Conservation (phyloP, 768 basidiomycete species). For the Tricholoma flavovirens region DNA sequence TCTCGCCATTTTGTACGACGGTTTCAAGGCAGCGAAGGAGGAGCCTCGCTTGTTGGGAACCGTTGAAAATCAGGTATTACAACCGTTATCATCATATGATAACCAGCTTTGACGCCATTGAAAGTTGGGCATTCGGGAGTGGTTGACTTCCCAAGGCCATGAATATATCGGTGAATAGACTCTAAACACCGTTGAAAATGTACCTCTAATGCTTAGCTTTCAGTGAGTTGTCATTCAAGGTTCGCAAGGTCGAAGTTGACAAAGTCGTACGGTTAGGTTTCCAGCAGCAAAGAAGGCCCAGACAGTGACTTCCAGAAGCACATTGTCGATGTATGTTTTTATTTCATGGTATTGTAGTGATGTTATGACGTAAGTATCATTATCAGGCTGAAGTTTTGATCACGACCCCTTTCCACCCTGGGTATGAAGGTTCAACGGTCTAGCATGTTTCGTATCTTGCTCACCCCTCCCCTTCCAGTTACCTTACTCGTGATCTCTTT, state of each 20-base stretch:
- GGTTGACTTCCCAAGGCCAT: constrained; percentile 68
- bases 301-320: constrained; percentile 81
- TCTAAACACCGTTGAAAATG: background rate
- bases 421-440: constrained; percentile 32
- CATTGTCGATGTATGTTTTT: constrained; percentile 59
- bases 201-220: background rate
- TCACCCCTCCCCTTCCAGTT: constrained; percentile 26
- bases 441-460: background rate
- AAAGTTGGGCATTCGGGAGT: constrained; percentile 68
- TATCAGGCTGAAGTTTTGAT: constrained; percentile 70
- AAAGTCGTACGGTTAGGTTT: too few species aligned
- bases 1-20: constrained; percentile 70
- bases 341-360: constrained; percentile 1
- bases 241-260: background rate
- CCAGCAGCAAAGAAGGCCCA: constrained; percentile 78
- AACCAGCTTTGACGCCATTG: constrained; percentile 4
- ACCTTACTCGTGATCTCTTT: constrained; percentile 68
- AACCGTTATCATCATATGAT: background rate
- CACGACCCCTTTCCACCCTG: constrained; percentile 84
- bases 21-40: constrained; percentile 55
- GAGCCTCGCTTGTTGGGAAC: constrained; percentile 78
- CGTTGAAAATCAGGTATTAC: constrained; percentile 65
- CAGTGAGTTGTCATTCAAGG: constrained; percentile 5
- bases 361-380: constrained; percentile 8
- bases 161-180: constrained; percentile 53